Percentiles rank a stretch among this genome's conserved stretches.
phyloP scores from a whole-genome alignment of 2,329 filamentous ascomycete species.

The Microdochium trichocladiopsis region DNA sequence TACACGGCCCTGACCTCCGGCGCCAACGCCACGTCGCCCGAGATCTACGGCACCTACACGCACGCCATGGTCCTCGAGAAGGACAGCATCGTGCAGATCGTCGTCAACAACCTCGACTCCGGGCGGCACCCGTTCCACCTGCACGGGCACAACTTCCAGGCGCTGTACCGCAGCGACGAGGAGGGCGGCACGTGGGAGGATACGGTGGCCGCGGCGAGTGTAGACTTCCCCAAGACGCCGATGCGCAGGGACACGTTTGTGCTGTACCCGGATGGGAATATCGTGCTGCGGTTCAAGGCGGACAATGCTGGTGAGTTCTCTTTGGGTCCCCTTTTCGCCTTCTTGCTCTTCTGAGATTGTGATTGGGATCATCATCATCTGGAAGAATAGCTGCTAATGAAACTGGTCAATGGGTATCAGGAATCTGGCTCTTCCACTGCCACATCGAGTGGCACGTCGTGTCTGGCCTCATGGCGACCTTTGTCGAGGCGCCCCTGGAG shows the following conservation, averaged over 20 bases:
- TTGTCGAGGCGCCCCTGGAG: conserved; percentile 55
- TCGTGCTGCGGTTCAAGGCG: conserved; percentile 60
- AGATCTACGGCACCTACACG: conserved; percentile 41
- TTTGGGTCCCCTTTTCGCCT: background rate
- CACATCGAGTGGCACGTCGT: conserved; percentile 74
- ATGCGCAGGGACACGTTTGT: conserved; percentile 65
- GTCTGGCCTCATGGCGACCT: conserved; percentile 58
- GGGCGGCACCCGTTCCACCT: conserved; percentile 72
- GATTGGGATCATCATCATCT: conserved; percentile 34
- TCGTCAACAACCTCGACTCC: conserved; percentile 68
- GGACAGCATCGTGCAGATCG: conserved; percentile 60
- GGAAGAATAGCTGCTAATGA: conserved; percentile 62
- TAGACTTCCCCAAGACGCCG: conserved; percentile 37
- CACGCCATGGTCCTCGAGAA: conserved; percentile 62
- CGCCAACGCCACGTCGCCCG: conserved; percentile 55
- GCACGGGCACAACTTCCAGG: conserved; percentile 71
- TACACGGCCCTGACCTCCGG: conserved; percentile 63
- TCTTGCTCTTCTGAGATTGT: conserved; percentile 5
- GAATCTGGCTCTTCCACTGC: conserved; percentile 70
- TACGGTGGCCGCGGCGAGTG: conserved; percentile 46
- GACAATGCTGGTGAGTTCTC: conserved; percentile 45
- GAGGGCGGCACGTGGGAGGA: conserved; percentile 44
- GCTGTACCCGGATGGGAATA: conserved; percentile 57
- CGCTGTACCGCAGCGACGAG: conserved; percentile 53
- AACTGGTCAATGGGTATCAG: no score